Evolutionary conservation across 768 basidiomycete genomes (phyloP), one percentile per base, ranked within the genome.

Genomic region (Russula brevipes): DNA sequence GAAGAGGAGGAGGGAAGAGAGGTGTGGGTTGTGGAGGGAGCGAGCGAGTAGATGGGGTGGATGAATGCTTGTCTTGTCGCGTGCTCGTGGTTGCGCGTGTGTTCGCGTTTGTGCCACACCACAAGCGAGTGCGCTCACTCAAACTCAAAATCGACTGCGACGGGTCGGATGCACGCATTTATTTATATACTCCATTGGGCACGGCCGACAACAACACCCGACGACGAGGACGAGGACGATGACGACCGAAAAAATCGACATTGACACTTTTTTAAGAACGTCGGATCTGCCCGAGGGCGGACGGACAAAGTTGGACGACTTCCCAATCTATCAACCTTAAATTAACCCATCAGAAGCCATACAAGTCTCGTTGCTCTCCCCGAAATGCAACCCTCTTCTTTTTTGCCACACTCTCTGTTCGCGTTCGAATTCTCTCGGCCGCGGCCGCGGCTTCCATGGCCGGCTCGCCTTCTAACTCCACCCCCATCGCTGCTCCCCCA

Each of bases 331-430:
- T 46, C 61, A 59, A 39, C 17, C n/a, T 53, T 42, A 19, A 57
- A 61, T 81, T 75, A 89, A 52, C 9, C 10, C 10, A 38, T 57
- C 57, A 57, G 72, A 89, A 89, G 69, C 88, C 89, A 71, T 89
- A 90, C 73, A 90, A 66, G 65, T 89, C 89, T 36, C 83, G 85
- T 62, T 78, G 76, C 69, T 88, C 86, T 60, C 83, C 82, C 57
- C 77, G 79, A 72, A 91, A 91, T 2, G 80, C 85, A 1, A 91
- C 89, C 60, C 78, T 81, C 76, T 90, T 90, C 75, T 81, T 77
- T 39, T 65, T 86, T 75, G 81, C 82, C 3, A 72, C 68, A 73
- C 49, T 63, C 59, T 30, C 68, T 57, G 59, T 60, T 58, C 30
- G 47, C 56, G 59, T 60, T 58, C 30, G 47, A 60, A 36, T 45